These are phyloP conservation scores for Claviceps africana DNA, from an alignment of 2,329 filamentous ascomycete species.

Conservation along the genomic window DNA sequence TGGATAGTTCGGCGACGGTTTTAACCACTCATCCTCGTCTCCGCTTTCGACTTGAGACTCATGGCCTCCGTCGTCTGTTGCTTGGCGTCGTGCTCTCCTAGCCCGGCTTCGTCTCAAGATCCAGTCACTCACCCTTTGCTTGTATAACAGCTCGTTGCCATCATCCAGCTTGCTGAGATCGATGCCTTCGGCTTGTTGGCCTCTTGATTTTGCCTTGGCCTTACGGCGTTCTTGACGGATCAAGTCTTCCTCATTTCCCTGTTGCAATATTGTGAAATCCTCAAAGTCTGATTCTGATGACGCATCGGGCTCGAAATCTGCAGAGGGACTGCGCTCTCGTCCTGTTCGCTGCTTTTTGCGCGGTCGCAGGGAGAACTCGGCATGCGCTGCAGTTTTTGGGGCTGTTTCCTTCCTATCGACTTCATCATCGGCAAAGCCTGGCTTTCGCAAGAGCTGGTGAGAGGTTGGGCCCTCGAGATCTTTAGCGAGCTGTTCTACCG, in stretches of 20 bases:
- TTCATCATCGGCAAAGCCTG: slow-evolving; percentile 45
- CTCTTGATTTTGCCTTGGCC: slow-evolving; percentile 25
- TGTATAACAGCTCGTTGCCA: slow-evolving; percentile 73
- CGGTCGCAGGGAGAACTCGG: slow-evolving; percentile 44
- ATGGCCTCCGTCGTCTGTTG: slow-evolving; percentile 16
- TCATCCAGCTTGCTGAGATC: slow-evolving; percentile 60
- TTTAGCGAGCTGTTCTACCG: slow-evolving; percentile 26
- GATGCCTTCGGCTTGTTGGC: slow-evolving; percentile 25
- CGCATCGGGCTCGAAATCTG: slow-evolving; percentile 30
- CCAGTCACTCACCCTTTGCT: slow-evolving; percentile 63
- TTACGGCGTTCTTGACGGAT: slow-evolving; percentile 27
- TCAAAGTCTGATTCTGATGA: slow-evolving; percentile 19
- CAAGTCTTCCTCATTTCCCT: slow-evolving; percentile 25
- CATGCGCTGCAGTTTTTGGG: slow-evolving; percentile 16
- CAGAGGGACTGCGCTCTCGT: slow-evolving; percentile 25
- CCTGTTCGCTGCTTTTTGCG: slow-evolving; percentile 39
- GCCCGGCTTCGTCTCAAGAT: slow-evolving; percentile 34
- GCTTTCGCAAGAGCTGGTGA: slow-evolving; percentile 58
- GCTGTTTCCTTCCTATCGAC: slow-evolving; percentile 1
- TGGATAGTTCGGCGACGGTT: slow-evolving; percentile 68
- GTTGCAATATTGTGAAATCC: slow-evolving; percentile 23
- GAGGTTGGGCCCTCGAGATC: slow-evolving; percentile 40
- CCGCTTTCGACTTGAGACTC: slow-evolving; percentile 26
- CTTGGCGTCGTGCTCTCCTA: slow-evolving; percentile 25
- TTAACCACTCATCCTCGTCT: slow-evolving; percentile 56